phyloP scores from a whole-genome alignment of 495 filamentous ascomycete species.

The Pseudevernia furfuracea region DNA sequence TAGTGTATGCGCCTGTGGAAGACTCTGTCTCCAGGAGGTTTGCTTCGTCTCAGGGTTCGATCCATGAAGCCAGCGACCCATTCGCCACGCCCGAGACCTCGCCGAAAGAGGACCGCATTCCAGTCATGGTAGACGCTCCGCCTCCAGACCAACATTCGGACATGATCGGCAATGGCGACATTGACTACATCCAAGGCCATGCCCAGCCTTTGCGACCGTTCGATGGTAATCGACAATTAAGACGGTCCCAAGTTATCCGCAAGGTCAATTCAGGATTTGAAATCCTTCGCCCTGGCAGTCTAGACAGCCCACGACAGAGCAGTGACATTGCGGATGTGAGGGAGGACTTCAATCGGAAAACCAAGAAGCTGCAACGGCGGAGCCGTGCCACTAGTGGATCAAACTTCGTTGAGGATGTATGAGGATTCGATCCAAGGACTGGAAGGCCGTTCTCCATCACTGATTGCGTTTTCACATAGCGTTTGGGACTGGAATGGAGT shows the following conservation, averaged over 20 bases:
- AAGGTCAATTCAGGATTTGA: conserved; percentile 57
- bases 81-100: conserved; percentile 19
- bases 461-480: neutral
- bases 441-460: neutral
- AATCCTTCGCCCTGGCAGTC: conserved; percentile 50
- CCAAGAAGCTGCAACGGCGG: conserved; percentile 32
- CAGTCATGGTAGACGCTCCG: conserved; percentile 11
- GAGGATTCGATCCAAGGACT: neutral
- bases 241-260: conserved; percentile 31
- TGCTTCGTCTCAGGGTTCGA: neutral
- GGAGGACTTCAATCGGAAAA: conserved; percentile 30
- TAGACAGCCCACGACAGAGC: conserved; percentile 13
- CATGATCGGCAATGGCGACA: conserved; percentile 6
- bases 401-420: neutral
- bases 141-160: conserved; percentile 11
- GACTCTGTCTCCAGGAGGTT: conserved; percentile 4
- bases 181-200: conserved; percentile 10
- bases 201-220: conserved; percentile 11
- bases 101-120: conserved; percentile 2
- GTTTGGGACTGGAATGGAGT: neutral
- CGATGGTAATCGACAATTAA: conserved; percentile 9
- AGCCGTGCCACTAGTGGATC: conserved; percentile 4
- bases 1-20: conserved; percentile 9
- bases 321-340: conserved; percentile 12
- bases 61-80: conserved; percentile 9